These are phyloP conservation scores for Chalciporus sp. DNA, from an alignment of 1,284 basidiomycete species.

Conservation along the genomic window DNA sequence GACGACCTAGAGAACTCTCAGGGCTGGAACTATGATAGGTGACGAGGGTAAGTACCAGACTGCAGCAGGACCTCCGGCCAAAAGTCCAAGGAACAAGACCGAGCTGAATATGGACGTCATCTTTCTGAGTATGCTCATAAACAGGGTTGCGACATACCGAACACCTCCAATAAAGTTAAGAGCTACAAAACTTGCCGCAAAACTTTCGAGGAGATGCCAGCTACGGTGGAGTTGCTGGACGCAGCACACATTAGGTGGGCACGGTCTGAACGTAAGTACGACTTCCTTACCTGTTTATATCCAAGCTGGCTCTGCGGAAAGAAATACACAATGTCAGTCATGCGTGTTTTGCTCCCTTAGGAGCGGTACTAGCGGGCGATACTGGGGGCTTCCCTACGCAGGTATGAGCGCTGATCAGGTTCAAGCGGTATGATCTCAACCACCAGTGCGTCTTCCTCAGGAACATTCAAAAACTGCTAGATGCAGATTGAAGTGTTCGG, in stretches of 20 bases:
- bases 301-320: constrained; percentile 67
- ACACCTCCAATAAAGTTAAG: constrained; percentile 86
- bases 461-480: constrained; percentile 19
- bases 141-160: constrained; percentile 46
- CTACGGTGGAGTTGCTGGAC: constrained; percentile 77
- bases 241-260: constrained; percentile 6
- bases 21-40: constrained; percentile 1
- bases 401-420: constrained; percentile 94
- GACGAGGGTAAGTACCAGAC: constrained; percentile 53
- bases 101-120: constrained; percentile 47
- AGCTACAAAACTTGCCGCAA: constrained; percentile 82
- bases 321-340: constrained; percentile 49
- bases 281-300: constrained; percentile 70
- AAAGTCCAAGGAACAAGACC: constrained; percentile 77
- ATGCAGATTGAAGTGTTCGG: constrained; percentile 21
- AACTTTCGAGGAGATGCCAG: constrained; percentile 80
- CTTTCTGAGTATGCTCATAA: not conserved
- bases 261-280: not conserved
- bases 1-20: constrained; percentile 61
- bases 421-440: constrained; percentile 94
- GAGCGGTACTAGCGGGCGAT: constrained; percentile 52
- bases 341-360: constrained; percentile 39
- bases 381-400: constrained; percentile 91
- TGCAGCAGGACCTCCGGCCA: constrained; percentile 83
- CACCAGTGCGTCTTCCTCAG: constrained; percentile 42